Base-by-base conservation (phyloP, 2,329 filamentous ascomycete species). In the Bipolaris zeicola region DNA sequence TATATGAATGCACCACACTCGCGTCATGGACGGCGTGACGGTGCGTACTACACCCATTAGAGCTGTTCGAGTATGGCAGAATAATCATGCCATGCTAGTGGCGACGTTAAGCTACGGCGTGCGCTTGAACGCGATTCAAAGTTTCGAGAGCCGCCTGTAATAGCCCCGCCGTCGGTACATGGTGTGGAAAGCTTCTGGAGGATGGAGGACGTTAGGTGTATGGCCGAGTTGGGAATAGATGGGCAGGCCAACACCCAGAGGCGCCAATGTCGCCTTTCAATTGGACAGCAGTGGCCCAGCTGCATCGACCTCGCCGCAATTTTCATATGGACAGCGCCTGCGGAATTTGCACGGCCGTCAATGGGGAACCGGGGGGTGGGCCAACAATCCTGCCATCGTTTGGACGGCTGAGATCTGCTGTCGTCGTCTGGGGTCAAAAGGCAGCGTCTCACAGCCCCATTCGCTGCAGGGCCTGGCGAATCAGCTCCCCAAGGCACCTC, bases 1-100 rank as follows among this genome's bases (percentile, higher is more conserved):
- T 73, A 73, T 73, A 73, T 70, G 66, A 68, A 62, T 50, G 60
- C 65, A 69, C 64, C 54, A 62, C 62, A 60, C 59, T 61, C 52
- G 67, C 64, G 60, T 55, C 61, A 44, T 65, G 64, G 41, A 55
- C 64, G 64, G 66, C 66, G 58, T 57, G 58, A 55, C 56, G 45
- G 55, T 66, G 64, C 67, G 52, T 66, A 20, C 47, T 45, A 54
- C 43, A 57, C 42, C 34, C 31, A 47, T 50, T 48, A 38, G 48
- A 55, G 42, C 39, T 51, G 50, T 45, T 45, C 37, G 55, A 36
- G 33, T 33, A 47, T 49, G 16, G 46, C 44, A 44, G 46, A 39
- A 46, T 31, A 49, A 56, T 52, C 37, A 57, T 56, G 48, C 36
- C 47, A 37, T 36, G 33, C 41, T 53, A 43, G 65, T 66, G 61